Evolutionary conservation across 805 yeast species (phyloP).

Genomic region (Metschnikowia arizonensis): DNA sequence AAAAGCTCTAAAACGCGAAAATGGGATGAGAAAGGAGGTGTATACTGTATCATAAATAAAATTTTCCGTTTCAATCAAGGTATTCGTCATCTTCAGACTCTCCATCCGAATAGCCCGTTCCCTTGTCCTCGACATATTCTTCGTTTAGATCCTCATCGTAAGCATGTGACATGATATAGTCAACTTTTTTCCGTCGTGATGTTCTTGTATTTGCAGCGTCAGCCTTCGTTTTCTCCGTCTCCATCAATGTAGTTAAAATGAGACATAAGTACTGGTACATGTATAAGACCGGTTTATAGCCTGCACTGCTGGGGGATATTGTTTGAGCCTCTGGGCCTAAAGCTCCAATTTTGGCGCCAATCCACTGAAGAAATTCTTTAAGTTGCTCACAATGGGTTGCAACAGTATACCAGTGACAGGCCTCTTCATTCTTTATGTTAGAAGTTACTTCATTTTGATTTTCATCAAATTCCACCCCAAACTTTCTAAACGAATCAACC

Average conservation of each 20-base stretch:
- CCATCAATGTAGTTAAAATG: constrained; percentile 25
- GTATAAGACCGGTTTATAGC: constrained; percentile 26
- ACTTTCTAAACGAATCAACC: constrained; percentile 22
- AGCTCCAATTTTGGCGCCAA: constrained; percentile 23
- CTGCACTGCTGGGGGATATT: constrained; percentile 19
- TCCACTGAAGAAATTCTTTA: constrained; percentile 22
- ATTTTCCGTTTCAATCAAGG: constrained; percentile 6
- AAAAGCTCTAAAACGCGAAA: constrained; percentile 12
- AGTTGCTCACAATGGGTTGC: constrained; percentile 32
- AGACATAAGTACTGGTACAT: constrained; percentile 29
- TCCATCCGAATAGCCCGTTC: constrained; percentile 12
- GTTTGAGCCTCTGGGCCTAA: constrained; percentile 3
- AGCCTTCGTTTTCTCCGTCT: constrained; percentile 11
- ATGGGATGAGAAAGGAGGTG: not conserved
- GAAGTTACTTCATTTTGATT: constrained; percentile 27
- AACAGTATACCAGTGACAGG: constrained; percentile 31
- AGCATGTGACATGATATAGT: constrained; percentile 9
- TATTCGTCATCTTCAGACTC: constrained; percentile 13
- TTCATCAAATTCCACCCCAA: constrained; percentile 35
- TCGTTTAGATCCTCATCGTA: constrained; percentile 11
- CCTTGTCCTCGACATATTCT: constrained; percentile 9
- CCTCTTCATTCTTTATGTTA: constrained; percentile 10
- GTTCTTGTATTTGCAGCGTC: constrained; percentile 9
- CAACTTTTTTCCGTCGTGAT: constrained; percentile 16
- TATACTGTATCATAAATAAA: constrained; percentile 4